phyloP scores from a whole-genome alignment of 345 rosid species.

The Euphorbia tirucalli region DNA sequence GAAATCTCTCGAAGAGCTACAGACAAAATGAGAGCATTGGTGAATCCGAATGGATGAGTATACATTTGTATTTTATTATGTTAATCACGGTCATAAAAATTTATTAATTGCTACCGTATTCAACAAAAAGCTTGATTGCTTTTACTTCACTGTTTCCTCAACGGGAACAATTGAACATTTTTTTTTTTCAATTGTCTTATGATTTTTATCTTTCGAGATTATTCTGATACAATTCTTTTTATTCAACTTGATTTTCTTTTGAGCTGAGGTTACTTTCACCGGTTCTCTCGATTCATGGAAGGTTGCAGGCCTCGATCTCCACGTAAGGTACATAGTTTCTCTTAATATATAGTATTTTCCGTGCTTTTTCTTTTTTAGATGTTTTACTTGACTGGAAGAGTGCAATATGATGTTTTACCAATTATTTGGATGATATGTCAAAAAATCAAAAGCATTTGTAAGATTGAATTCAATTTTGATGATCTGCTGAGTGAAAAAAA shows the following conservation, averaged over 20 bases:
- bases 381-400: background rate
- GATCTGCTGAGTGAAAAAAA: background rate
- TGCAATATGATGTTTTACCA: background rate
- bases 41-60: slow-evolving; percentile 20
- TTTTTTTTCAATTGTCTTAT: background rate
- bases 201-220: background rate
- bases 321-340: slow-evolving; percentile 22
- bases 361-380: background rate
- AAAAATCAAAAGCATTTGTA: background rate
- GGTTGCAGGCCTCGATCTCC: slow-evolving; percentile 16
- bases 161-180: slow-evolving; percentile 1
- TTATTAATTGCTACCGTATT: slow-evolving; percentile 12
- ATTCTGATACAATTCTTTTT: background rate
- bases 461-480: background rate
- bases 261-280: background rate
- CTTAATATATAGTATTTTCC: background rate
- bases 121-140: slow-evolving; percentile 1
- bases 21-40: slow-evolving; percentile 23
- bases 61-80: slow-evolving; percentile 16
- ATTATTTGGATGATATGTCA: background rate
- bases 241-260: background rate
- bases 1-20: background rate
- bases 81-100: background rate
- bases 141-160: slow-evolving; percentile 10
- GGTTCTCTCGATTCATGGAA: slow-evolving; percentile 26